Evolutionary conservation across 805 yeast genomes (phyloP).

Genomic region (Candida oleophila): DNA sequence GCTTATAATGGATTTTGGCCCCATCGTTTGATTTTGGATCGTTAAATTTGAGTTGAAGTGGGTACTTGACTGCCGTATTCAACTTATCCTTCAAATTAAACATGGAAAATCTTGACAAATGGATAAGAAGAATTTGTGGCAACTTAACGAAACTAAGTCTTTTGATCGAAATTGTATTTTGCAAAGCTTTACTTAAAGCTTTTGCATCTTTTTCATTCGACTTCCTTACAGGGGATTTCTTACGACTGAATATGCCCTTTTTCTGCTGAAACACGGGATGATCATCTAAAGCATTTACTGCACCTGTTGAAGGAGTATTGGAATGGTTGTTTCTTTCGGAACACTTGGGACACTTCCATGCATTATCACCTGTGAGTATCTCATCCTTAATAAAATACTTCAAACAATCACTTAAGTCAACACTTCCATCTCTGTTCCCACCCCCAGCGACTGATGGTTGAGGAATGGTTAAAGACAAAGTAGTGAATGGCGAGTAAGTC

Average conservation of each 20-base stretch:
- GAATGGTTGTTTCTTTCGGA: slow-evolving; percentile 21
- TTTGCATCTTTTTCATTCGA: background rate
- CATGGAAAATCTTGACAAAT: slow-evolving; percentile 43
- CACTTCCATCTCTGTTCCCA: slow-evolving; percentile 22
- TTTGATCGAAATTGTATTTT: slow-evolving; percentile 20
- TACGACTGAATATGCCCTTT: slow-evolving; percentile 30
- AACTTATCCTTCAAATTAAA: slow-evolving; percentile 54
- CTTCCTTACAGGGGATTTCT: background rate
- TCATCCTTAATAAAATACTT: slow-evolving; percentile 62
- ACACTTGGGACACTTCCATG: slow-evolving; percentile 85
- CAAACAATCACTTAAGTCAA: slow-evolving; percentile 62
- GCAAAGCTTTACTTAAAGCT: background rate
- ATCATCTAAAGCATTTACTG: slow-evolving; percentile 20
- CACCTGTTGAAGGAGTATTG: slow-evolving; percentile 11
- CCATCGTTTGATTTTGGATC: slow-evolving; percentile 18
- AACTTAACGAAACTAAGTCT: slow-evolving; percentile 29
- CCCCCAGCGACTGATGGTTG: slow-evolving; percentile 26
- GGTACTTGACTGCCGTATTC: slow-evolving; percentile 52
- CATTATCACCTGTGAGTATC: slow-evolving; percentile 68
- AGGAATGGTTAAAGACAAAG: slow-evolving; percentile 64
- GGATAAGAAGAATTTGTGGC: slow-evolving; percentile 40
- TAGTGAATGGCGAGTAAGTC: slow-evolving; percentile 61
- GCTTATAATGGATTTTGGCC: slow-evolving; percentile 42
- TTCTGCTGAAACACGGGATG: slow-evolving; percentile 39
- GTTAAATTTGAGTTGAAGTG: slow-evolving; percentile 50